These are phyloP conservation scores for Amylostereum areolatum DNA, from an alignment of 1,284 basidiomycete genomes.

Conservation along the genomic window DNA sequence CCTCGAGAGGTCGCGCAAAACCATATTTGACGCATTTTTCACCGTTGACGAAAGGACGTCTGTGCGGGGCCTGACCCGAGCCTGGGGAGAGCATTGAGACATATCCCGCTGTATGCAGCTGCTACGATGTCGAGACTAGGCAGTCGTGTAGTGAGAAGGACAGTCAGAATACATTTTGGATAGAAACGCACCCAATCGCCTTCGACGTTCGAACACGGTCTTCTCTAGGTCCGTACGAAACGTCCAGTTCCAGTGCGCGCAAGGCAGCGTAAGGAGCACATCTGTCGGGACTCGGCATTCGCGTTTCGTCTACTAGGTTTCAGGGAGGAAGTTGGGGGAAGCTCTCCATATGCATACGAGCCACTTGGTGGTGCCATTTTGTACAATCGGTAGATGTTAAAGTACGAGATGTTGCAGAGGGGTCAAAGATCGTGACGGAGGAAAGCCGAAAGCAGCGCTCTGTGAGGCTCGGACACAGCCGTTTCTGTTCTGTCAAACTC, in stretches of 20 bases:
- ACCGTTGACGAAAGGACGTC: slow-evolving; percentile 47
- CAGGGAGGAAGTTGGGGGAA: too few species aligned
- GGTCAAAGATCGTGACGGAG: too few species aligned
- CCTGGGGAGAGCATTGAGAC: slow-evolving; percentile 63
- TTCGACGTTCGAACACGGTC: slow-evolving; percentile 74
- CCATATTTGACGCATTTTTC: slow-evolving; percentile 61
- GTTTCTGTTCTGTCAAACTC: too few species aligned
- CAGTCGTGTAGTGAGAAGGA: background rate
- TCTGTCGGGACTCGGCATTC: slow-evolving; percentile 72
- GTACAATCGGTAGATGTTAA: too few species aligned
- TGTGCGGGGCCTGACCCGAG: slow-evolving; percentile 60
- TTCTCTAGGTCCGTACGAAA: slow-evolving; percentile 81
- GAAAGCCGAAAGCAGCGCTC: too few species aligned
- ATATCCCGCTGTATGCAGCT: slow-evolving; percentile 60
- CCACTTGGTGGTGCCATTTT: too few species aligned
- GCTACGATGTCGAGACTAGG: slow-evolving; percentile 64
- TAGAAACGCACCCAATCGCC: slow-evolving; percentile 53
- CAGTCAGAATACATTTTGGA: background rate
- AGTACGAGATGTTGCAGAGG: too few species aligned
- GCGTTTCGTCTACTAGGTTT: too few species aligned
- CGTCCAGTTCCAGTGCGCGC: slow-evolving; percentile 81
- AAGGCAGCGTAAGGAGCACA: slow-evolving; percentile 69
- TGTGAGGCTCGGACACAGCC: too few species aligned
- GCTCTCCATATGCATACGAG: too few species aligned
- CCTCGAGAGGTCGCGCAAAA: slow-evolving; percentile 50